A percentile compares a stretch with the other conserved stretches of the same genome.
Conservation (phyloP, 495 filamentous ascomycete genomes). For the Aspergillus leporis region DNA sequence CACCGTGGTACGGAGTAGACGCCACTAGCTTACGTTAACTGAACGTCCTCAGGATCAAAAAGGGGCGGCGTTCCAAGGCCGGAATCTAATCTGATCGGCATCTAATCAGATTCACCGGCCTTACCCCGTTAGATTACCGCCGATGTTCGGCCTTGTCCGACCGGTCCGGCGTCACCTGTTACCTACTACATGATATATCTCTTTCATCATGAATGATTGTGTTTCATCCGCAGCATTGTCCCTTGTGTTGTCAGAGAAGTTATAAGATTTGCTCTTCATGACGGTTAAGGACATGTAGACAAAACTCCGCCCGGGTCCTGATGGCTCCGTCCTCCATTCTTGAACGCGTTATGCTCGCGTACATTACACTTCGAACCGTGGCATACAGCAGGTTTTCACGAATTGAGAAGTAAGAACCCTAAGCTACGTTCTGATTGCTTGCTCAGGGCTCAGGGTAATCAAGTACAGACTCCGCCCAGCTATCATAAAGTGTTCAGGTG, state of each 20-base stretch:
- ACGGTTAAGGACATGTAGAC: not conserved
- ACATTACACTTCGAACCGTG: too few species aligned
- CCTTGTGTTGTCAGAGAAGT: not conserved
- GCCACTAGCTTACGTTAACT: not conserved
- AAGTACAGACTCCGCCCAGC: too few species aligned
- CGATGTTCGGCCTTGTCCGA: slow-evolving; percentile 11
- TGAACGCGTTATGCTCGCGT: too few species aligned
- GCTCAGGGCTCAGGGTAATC: too few species aligned
- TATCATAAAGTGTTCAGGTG: too few species aligned
- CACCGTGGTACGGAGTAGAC: too few species aligned
- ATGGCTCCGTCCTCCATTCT: too few species aligned
- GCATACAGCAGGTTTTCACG: too few species aligned
- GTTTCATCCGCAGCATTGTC: not conserved
- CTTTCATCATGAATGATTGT: not conserved
- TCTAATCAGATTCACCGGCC: slow-evolving; percentile 19
- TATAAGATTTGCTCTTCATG: too few species aligned
- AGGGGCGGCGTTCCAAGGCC: not conserved
- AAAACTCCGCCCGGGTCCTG: not conserved
- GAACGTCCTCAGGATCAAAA: too few species aligned
- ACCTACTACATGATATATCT: not conserved
- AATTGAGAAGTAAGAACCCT: too few species aligned
- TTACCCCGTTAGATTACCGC: slow-evolving; percentile 2
- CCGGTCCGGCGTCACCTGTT: slow-evolving; percentile 5
- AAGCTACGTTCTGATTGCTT: too few species aligned
- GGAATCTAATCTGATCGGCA: slow-evolving; percentile 20